Evolutionary conservation across 805 yeast species (phyloP), one percentile per base, ranked within the genome.

Genomic region (Cyberlindnera mycetangii): DNA sequence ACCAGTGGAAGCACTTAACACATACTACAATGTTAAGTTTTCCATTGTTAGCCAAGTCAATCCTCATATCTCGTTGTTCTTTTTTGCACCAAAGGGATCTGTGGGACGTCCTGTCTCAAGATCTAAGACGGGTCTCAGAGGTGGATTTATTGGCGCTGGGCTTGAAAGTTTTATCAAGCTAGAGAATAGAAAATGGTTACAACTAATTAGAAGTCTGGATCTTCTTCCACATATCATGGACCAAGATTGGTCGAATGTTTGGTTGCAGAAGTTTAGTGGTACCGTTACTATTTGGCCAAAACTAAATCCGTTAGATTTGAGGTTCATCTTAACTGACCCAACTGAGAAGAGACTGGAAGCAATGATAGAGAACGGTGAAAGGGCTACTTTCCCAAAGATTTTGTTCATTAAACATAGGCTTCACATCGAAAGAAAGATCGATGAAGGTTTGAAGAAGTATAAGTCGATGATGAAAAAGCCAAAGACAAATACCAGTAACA

Each of bases 11-110:
- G 81, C 88, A 0, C 68, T 85, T 49, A 85, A 85, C 65, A 78
- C 84, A 8, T 83, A 82, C 63, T 85, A 81, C 62, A 85, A 86
- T 54, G 89, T 82, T 28, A 85, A 79, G 58, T 86, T 83, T 60
- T 74, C 88, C 7, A 71, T 85, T 32, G 93, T 86, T 16, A 81
- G 89, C 16, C 95, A 85, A 65, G 92, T 85, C 7, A 85, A 86
- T 60, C 93, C 95, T 1, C 95, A 85, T 60, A 83, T 85, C 25
- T 75, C 85, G 37, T 67, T 86, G 17, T 85, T 86, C 64, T 83
- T 81, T 55, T 85, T 77, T 58, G 85, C 89, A 7, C 89, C 92
- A 19, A 75, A 82, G 53, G 95, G 95, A 1, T 80, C 87, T 2
- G 85, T 85, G 15, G 95, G 95, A 0, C 70, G 83, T 45, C 95